phyloP scores from a whole-genome alignment of 495 filamentous ascomycete genomes.

The Penicillium odoratum region DNA sequence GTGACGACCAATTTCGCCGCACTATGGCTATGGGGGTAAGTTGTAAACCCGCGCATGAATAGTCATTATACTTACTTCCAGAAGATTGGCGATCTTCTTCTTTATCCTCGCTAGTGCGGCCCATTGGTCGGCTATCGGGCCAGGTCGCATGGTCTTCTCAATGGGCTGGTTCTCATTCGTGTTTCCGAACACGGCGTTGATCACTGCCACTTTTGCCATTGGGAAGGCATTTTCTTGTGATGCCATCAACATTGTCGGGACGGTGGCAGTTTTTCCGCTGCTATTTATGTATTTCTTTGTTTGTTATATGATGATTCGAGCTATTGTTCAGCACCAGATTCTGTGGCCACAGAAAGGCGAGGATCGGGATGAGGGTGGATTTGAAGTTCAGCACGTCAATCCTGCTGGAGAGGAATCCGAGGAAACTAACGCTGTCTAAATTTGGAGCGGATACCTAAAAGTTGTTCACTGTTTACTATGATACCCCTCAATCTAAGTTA shows the following conservation, averaged over 20 bases:
- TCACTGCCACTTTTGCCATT: slow-evolving; percentile 73
- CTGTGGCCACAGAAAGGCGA: slow-evolving; percentile 74
- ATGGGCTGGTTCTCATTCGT: slow-evolving; percentile 91
- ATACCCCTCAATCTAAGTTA: not conserved
- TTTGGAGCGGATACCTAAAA: not conserved
- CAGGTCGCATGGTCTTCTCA: slow-evolving; percentile 67
- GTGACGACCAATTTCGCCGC: slow-evolving; percentile 60
- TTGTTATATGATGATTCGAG: slow-evolving; percentile 66
- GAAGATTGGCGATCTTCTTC: slow-evolving; percentile 78
- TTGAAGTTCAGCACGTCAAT: slow-evolving; percentile 40
- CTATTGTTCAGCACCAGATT: slow-evolving; percentile 62
- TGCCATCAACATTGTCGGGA: slow-evolving; percentile 66
- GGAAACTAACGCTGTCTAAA: slow-evolving; percentile 3
- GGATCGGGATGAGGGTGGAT: slow-evolving; percentile 62
- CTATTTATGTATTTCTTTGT: slow-evolving; percentile 72
- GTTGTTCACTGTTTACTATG: not conserved
- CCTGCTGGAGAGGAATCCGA: slow-evolving; percentile 18
- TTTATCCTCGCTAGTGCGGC: slow-evolving; percentile 78
- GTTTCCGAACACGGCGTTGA: slow-evolving; percentile 80
- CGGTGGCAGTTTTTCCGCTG: slow-evolving; percentile 60
- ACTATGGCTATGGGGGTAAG: slow-evolving; percentile 79
- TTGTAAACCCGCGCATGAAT: not conserved
- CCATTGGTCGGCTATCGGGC: slow-evolving; percentile 68
- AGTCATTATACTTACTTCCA: slow-evolving; percentile 8
- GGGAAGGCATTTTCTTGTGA: slow-evolving; percentile 61